Conservation (phyloP, 352 stramenopile genomes). For the Phytophthora tentaculata region DNA sequence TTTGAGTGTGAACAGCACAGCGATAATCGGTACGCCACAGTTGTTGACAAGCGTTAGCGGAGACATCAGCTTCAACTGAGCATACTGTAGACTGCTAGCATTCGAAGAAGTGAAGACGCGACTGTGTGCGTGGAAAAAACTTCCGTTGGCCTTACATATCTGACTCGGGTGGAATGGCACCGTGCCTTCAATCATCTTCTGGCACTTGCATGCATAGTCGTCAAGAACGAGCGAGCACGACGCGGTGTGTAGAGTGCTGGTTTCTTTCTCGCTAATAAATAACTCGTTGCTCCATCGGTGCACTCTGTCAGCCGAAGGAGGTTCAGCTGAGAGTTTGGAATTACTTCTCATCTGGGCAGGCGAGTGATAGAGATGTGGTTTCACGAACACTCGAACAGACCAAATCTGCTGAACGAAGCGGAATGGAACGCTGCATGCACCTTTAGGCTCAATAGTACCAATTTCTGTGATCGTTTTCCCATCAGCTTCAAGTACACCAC, state of each 20-base stretch:
- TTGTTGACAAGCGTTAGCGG: conserved; percentile 83
- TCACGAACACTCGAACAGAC: conserved; percentile 68
- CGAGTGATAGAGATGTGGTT: conserved; percentile 42
- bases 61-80: conserved; percentile 67
- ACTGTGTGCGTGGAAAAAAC: conserved; percentile 72
- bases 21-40: conserved; percentile 67
- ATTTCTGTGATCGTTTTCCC: conserved; percentile 65
- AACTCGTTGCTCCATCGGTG: conserved; percentile 87
- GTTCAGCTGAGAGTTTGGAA: conserved; percentile 17
- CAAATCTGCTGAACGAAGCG: conserved; percentile 61
- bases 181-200: conserved; percentile 81
- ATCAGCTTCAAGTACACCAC: conserved; percentile 61
- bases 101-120: conserved; percentile 73
- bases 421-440: conserved; percentile 71
- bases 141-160: conserved; percentile 72
- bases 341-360: conserved; percentile 4
- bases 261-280: conserved; percentile 75
- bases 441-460: conserved; percentile 68
- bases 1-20: conserved; percentile 84
- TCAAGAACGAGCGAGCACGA: conserved; percentile 72
- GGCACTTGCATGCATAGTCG: conserved; percentile 79
- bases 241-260: conserved; percentile 60
- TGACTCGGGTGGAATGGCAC: conserved; percentile 75
- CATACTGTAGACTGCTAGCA: conserved; percentile 68
- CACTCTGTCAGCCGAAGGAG: conserved; percentile 37